These are phyloP conservation scores for Fragaria nilgerrensis DNA, from an alignment of 306 rosid genomes.

Conservation along the genomic window DNA sequence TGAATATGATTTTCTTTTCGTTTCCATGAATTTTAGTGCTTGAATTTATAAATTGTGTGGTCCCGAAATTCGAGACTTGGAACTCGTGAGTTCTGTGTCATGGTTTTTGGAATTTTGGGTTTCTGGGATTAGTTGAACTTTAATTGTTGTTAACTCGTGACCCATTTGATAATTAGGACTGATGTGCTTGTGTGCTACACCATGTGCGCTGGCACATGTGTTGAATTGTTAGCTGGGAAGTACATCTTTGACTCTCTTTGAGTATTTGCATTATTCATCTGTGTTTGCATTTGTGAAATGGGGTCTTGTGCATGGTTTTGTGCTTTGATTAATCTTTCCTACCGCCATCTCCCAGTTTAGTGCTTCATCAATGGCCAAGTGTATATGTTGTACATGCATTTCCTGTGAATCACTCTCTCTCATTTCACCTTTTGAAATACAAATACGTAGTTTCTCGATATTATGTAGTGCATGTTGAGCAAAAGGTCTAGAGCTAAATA, in stretches of 20 bases:
- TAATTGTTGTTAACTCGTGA: neutral
- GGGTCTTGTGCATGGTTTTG: neutral
- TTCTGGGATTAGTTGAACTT: slow-evolving; percentile 32
- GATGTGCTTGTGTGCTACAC: slow-evolving; percentile 13
- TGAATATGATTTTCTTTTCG: slow-evolving; percentile 15
- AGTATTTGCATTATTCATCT: neutral
- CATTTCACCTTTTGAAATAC: neutral
- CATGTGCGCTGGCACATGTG: slow-evolving; percentile 1
- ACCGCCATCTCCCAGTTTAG: neutral
- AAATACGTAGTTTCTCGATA: neutral
- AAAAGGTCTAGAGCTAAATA: neutral
- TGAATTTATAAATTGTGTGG: slow-evolving; percentile 23
- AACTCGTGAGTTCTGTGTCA: slow-evolving; percentile 22
- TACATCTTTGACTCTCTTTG: neutral
- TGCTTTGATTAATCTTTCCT: neutral
- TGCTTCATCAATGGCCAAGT: neutral
- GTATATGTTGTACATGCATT: neutral
- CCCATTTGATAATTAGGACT: neutral
- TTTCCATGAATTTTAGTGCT: slow-evolving; percentile 28
- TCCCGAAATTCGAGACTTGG: slow-evolving; percentile 39
- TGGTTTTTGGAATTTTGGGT: slow-evolving; percentile 27
- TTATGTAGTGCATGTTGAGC: neutral
- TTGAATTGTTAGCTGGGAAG: slow-evolving; percentile 11
- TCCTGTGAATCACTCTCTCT: neutral
- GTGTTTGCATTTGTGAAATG: neutral